Evolutionary conservation across 2,329 filamentous ascomycete genomes (phyloP).

Genomic region (Paraconiothyrium sp.): DNA sequence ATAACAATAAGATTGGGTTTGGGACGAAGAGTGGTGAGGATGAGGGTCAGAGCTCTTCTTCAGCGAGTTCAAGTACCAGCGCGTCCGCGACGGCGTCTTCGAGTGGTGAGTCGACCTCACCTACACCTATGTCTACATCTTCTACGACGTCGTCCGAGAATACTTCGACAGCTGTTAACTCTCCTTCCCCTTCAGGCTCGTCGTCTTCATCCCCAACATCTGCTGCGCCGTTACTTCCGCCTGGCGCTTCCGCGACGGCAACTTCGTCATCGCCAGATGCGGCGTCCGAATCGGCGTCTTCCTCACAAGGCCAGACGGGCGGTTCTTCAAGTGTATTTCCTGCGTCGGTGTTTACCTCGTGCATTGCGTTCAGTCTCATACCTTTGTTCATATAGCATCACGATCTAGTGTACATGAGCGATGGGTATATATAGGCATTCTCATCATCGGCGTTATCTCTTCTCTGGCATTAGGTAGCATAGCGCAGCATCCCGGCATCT

Average conservation of each 20-base stretch:
- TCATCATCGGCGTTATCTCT: neutral
- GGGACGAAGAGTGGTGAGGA: conserved; percentile 35
- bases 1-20: conserved; percentile 69
- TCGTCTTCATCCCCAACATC: neutral
- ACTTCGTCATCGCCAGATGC: neutral
- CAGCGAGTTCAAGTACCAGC: neutral
- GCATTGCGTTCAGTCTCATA: too few relatives aligned
- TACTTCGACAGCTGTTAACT: neutral
- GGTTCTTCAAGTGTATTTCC: too few relatives aligned
- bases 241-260: neutral
- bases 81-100: conserved; percentile 17
- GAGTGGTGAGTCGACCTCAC: conserved; percentile 16
- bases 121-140: neutral
- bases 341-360: too few relatives aligned
- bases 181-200: neutral
- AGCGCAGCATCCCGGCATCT: conserved; percentile 1
- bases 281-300: neutral
- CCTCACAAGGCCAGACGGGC: neutral
- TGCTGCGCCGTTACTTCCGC: neutral
- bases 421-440: neutral
- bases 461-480: conserved; percentile 11
- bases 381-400: too few relatives aligned
- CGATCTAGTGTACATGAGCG: neutral
- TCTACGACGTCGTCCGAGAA: neutral
- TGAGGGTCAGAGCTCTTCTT: neutral